Evolutionary conservation across 805 yeast species (phyloP).

Genomic region (Teunomyces panamensis): DNA sequence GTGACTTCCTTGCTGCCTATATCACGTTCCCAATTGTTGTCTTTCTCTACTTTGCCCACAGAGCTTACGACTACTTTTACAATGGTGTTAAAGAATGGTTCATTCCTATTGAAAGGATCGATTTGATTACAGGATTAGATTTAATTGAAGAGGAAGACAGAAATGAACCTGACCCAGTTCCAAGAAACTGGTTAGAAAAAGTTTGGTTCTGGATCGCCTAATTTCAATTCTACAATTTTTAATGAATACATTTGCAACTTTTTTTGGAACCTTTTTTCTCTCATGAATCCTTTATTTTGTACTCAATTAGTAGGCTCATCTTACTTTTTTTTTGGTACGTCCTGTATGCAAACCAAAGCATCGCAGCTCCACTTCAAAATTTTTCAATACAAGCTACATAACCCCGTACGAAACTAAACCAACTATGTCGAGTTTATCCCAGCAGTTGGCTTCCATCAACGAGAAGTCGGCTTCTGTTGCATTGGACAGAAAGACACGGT

Average conservation of each 20-base stretch:
- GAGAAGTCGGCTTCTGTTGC: slow-evolving; percentile 67
- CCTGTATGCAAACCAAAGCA: background rate
- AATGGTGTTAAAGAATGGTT: slow-evolving; percentile 34
- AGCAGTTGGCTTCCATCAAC: slow-evolving; percentile 74
- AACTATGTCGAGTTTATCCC: slow-evolving; percentile 61
- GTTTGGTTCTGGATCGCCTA: slow-evolving; percentile 52
- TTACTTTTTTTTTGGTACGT: background rate
- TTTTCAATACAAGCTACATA: background rate
- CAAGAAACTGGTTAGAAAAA: slow-evolving; percentile 40
- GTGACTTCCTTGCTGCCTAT: slow-evolving; percentile 71
- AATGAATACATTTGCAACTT: background rate
- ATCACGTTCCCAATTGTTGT: slow-evolving; percentile 59
- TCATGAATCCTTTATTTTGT: no score
- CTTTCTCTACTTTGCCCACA: slow-evolving; percentile 57
- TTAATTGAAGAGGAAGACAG: slow-evolving; percentile 55
- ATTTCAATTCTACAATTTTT: slow-evolving; percentile 1
- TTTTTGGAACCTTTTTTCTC: background rate
- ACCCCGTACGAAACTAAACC: background rate
- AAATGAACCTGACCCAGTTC: slow-evolving; percentile 31
- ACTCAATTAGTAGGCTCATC: no score
- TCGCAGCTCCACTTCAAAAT: slow-evolving; percentile 3
- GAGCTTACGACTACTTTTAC: slow-evolving; percentile 36
- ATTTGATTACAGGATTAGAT: slow-evolving; percentile 58
- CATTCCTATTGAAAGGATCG: slow-evolving; percentile 55
- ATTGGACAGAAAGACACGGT: slow-evolving; percentile 80